Conservation (phyloP, 768 basidiomycete genomes). For the Mycena metata region DNA sequence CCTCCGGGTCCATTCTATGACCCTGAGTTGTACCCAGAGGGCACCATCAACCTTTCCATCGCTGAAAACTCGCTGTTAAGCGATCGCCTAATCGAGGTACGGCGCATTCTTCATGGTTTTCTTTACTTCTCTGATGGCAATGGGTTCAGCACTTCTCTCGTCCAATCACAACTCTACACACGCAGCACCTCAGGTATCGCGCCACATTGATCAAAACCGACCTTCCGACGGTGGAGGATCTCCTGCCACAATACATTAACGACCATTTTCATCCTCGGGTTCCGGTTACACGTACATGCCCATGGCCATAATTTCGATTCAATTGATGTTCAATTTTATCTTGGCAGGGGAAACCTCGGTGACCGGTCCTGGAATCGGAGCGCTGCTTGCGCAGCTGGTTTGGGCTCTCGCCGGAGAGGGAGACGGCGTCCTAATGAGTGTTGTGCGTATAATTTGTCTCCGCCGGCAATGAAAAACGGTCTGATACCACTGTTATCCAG, state of each 20-base stretch:
- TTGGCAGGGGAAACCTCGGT: conserved; percentile 34
- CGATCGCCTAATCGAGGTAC: conserved; percentile 35
- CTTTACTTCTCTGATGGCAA: background rate
- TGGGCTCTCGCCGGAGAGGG: conserved; percentile 37
- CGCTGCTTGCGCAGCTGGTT: conserved; percentile 30
- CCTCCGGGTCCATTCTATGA: conserved; percentile 31
- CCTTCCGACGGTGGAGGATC: conserved; percentile 37
- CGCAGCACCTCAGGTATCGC: conserved; percentile 32
- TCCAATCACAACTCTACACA: conserved; percentile 19
- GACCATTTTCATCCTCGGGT: conserved; percentile 35
- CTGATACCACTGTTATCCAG: background rate
- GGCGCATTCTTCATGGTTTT: background rate
- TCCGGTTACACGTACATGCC: conserved; percentile 26
- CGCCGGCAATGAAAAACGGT: background rate
- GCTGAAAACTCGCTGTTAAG: conserved; percentile 37
- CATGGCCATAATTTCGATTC: background rate
- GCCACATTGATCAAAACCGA: conserved; percentile 31
- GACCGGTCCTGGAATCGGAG: conserved; percentile 35
- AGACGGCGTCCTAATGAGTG: conserved; percentile 35
- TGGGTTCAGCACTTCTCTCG: conserved; percentile 24
- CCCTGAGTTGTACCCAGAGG: conserved; percentile 32
- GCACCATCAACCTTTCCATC: conserved; percentile 36
- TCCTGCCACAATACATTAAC: conserved; percentile 37
- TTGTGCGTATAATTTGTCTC: conserved; percentile 10
- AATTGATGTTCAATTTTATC: background rate